Evolutionary conservation across 306 rosid genomes (phyloP).

Genomic region (Boehmeria nivea): DNA sequence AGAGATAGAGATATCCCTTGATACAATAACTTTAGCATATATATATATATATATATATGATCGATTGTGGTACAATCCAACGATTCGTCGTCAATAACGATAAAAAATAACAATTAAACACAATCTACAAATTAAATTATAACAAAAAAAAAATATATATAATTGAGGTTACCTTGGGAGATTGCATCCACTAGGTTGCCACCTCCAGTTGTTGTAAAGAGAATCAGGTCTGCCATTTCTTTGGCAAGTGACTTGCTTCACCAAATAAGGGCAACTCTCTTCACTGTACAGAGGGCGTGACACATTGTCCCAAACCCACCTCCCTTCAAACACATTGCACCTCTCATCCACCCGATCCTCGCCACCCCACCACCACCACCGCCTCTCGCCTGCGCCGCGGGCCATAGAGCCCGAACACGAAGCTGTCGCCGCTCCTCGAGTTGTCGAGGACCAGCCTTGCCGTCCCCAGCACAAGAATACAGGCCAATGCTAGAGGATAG

Average conservation of each 20-base stretch:
- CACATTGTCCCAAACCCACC: slow-evolving; percentile 84
- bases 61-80: too few relatives aligned
- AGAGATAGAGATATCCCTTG: too few relatives aligned
- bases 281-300: slow-evolving; percentile 67
- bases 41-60: too few relatives aligned
- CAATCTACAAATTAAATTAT: neutral
- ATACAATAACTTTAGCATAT: too few relatives aligned
- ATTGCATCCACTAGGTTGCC: slow-evolving; percentile 78
- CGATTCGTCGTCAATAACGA: too few relatives aligned
- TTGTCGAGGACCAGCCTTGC: slow-evolving; percentile 49
- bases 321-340: slow-evolving; percentile 75
- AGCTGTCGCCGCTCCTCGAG: slow-evolving; percentile 48
- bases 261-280: slow-evolving; percentile 76
- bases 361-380: slow-evolving; percentile 37
- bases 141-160: too few relatives aligned
- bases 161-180: slow-evolving; percentile 74
- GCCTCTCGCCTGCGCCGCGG: slow-evolving; percentile 27
- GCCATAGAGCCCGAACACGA: slow-evolving; percentile 28
- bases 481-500: slow-evolving; percentile 51
- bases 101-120: too few relatives aligned
- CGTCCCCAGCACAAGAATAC: slow-evolving; percentile 54
- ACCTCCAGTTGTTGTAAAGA: slow-evolving; percentile 77
- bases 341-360: slow-evolving; percentile 49
- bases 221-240: slow-evolving; percentile 89
- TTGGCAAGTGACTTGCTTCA: slow-evolving; percentile 77